Evolutionary conservation across 2,329 filamentous ascomycete species (phyloP).

Genomic region (Drechslerella dactyloides): DNA sequence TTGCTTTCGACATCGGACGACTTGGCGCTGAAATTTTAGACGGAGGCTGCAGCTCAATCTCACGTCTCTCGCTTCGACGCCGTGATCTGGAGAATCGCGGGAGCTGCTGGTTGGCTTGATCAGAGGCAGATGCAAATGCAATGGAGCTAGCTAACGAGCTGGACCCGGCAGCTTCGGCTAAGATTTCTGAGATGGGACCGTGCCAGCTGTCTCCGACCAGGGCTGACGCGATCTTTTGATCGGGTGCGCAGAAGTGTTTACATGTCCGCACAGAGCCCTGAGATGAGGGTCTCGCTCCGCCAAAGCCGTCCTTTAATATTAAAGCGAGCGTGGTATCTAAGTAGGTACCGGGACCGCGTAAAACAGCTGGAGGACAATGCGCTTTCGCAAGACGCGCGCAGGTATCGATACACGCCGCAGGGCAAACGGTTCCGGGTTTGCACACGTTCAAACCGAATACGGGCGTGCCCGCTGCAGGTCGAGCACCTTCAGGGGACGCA

Average conservation of each 20-base stretch:
- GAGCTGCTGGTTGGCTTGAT: conserved; percentile 3
- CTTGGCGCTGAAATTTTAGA: conserved; percentile 36
- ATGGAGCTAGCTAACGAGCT: conserved; percentile 29
- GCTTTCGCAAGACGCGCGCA: background rate
- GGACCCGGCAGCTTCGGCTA: conserved; percentile 40
- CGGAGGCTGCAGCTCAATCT: conserved; percentile 26
- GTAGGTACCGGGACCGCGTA: background rate
- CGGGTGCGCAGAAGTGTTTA: background rate
- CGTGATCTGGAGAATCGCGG: conserved; percentile 12
- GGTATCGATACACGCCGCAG: conserved; percentile 1
- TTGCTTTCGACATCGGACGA: conserved; percentile 24
- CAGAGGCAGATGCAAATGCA: conserved; percentile 8
- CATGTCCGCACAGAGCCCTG: background rate
- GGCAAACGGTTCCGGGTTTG: conserved; percentile 1
- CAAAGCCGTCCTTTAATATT: too few species aligned
- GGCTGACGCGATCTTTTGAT: background rate
- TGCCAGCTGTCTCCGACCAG: conserved; percentile 47
- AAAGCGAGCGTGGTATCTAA: too few species aligned
- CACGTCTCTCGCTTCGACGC: background rate
- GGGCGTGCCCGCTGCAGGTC: background rate
- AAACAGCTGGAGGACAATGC: background rate
- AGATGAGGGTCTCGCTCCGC: background rate
- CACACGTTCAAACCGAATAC: background rate
- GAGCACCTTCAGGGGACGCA: background rate
- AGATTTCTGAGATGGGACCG: conserved; percentile 47